Evolutionary conservation across 2,329 filamentous ascomycete species (phyloP).

Genomic region (Chaetomiaceae sp.): DNA sequence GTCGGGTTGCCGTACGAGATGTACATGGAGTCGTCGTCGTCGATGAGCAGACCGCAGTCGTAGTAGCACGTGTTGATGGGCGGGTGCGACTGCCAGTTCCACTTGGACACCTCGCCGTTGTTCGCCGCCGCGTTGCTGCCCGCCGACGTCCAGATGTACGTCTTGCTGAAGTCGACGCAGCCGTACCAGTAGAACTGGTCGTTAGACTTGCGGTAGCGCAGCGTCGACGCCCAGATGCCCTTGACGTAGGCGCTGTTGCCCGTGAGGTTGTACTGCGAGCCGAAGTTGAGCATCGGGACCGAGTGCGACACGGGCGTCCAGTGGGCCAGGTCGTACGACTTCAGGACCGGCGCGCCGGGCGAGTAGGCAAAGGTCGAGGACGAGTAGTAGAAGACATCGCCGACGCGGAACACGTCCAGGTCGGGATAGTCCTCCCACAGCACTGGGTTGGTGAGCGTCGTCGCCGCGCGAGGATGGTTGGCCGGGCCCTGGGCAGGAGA

Average conservation of each 20-base stretch:
- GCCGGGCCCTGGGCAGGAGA: too few species aligned
- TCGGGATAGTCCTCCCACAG: slow-evolving; percentile 9
- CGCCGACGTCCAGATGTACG: slow-evolving; percentile 2
- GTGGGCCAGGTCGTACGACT: slow-evolving; percentile 9
- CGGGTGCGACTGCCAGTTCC: slow-evolving; percentile 22
- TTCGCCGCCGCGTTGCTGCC: not conserved
- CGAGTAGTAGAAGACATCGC: slow-evolving; percentile 6
- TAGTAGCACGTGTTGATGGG: slow-evolving; percentile 43
- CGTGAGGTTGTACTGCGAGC: slow-evolving; percentile 3
- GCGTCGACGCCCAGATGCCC: slow-evolving; percentile 8
- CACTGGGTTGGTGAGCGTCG: slow-evolving; percentile 5
- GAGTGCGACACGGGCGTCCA: slow-evolving; percentile 8
- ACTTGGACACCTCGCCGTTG: too few species aligned
- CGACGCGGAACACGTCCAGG: slow-evolving; percentile 3
- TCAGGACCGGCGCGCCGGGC: slow-evolving; percentile 6
- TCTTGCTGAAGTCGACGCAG: slow-evolving; percentile 8
- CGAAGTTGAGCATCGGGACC: slow-evolving; percentile 5
- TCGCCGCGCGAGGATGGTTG: too few species aligned
- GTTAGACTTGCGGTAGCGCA: slow-evolving; percentile 6
- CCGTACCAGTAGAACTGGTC: slow-evolving; percentile 7
- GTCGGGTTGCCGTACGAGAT: slow-evolving; percentile 47
- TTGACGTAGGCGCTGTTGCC: slow-evolving; percentile 1
- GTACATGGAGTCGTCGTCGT: slow-evolving; percentile 53
- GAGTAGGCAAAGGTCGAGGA: slow-evolving; percentile 10
- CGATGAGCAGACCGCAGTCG: slow-evolving; percentile 51